Base-by-base conservation (phyloP, 805 yeast species). In the Candida odintsovae region DNA sequence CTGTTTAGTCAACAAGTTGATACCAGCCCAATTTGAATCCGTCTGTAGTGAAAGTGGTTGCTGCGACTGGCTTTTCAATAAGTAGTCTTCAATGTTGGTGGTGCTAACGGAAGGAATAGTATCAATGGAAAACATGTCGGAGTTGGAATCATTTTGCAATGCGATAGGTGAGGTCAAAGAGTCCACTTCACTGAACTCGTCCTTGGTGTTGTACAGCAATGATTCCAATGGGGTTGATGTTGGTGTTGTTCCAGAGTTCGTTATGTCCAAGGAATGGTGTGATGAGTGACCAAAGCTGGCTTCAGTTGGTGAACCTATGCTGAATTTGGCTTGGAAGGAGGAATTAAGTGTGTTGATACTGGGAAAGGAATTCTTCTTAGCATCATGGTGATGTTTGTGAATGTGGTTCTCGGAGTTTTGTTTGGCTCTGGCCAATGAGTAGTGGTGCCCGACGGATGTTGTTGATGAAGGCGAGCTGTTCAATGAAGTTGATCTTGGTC, bases 341-440 rank as follows among this genome's bases (percentile, higher is more conserved):
- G 57, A 48, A 3, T 53, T 44, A 6, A 49, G 16, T 10, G 54
- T 37, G 8, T 44, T 26, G 6, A 38, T 28, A n/a, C 33, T 26
- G 5, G 31, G 44, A 33, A 33, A 29, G 7, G 13, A 39, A n/a
- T 29, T 28, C 19, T 39, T 38, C 20, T 33, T 41, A 8, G 48
- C 45, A 12, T 48, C 45, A 12, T 48, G 41, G 40, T 29, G 23
- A 3, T 49, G 41, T 40, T 56, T 56, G 46, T 54, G 60, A n/a
- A 55, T 36, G 45, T 56, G 60, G 31, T 46, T 50, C 15, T 55
- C 54, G 0, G 51, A 46, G 40, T 49, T 42, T 21, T 54, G 49
- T 31, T 51, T 48, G 2, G 49, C 45, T 31, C 44, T 50, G 13
- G 56, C 45, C 23, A 50, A 40, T 8, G 51, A 46, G 33, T 49